Evolutionary conservation across 2,329 filamentous ascomycete genomes (phyloP), one percentile per base, ranked within the genome.

Genomic region (Plenodomus lindquistii): DNA sequence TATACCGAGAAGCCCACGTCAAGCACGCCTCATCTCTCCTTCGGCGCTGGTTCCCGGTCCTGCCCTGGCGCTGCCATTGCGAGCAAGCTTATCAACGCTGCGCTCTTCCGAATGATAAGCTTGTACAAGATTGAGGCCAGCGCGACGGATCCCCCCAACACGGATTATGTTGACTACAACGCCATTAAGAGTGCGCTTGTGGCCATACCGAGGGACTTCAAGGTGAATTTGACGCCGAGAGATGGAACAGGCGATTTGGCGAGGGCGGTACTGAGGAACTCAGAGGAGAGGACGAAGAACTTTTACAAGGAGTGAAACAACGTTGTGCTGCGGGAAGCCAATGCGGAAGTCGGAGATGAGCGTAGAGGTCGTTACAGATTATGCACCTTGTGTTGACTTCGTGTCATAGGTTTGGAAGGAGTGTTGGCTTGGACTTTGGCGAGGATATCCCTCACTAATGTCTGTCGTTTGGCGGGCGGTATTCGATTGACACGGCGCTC

Each of bases 401-500:
- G 27, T 31, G 11, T 31, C 27, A 31, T 13, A 13, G 27, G 11
- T 31, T 15, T 31, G 10, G 27, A 31, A 31, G 27, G 11, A 31
- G 6, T 15, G 10, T 31, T 31, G 6, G 6, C 11, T 8, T 4
- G 10, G 27, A 13, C 10, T 8, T 4, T 31, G 27, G 27, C 10
- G 6, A 31, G 27, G 6, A 31, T 31, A 15, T 31, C 27, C 27
- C 15, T 31, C 27, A 31, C 27, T 13, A 31, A 13, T 4, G 27
- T 31, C 11, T 31, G 27, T 50, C 93, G 86, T 55, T 96, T 76
- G 13, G 86, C 81, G 61, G 85, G 82, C 7, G 94, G 93, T 42
- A 97, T 94, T 44, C 94, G 87, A 69, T 97, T 96, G 71, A 97
- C 83, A 74, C 94, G 89, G 75, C 96, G 88, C 73, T 97, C 92